Evolutionary conservation across 2,329 filamentous ascomycete genomes (phyloP).

Genomic region (Diaporthe citriasiana): DNA sequence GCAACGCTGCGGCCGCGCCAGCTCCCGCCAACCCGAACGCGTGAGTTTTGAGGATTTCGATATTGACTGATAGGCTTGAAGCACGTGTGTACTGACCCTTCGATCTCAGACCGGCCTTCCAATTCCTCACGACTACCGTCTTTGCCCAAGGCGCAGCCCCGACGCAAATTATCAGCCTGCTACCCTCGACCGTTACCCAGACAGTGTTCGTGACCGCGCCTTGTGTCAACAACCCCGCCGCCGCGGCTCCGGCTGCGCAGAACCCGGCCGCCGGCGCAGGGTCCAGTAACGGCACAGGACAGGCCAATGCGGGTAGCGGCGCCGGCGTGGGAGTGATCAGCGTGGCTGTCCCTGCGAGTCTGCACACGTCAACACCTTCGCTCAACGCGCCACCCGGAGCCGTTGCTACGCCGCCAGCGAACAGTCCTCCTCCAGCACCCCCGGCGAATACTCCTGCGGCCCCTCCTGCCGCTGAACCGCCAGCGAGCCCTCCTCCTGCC

Average conservation of each 20-base stretch:
- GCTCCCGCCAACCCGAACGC: slow-evolving; percentile 41
- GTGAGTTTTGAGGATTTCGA: slow-evolving; percentile 17
- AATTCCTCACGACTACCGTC: slow-evolving; percentile 55
- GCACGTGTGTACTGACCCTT: neutral
- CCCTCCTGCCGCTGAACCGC: neutral
- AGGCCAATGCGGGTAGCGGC: slow-evolving; percentile 10
- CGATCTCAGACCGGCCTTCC: slow-evolving; percentile 36
- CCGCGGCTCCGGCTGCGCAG: slow-evolving; percentile 40
- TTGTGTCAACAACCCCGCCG: slow-evolving; percentile 40
- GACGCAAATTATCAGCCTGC: slow-evolving; percentile 56
- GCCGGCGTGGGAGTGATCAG: slow-evolving; percentile 44
- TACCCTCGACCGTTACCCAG: slow-evolving; percentile 49
- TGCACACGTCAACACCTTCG: slow-evolving; percentile 40
- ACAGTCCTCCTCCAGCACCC: slow-evolving; percentile 1
- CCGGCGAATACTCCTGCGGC: neutral
- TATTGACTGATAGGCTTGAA: neutral
- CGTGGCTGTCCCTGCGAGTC: slow-evolving; percentile 42
- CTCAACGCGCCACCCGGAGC: slow-evolving; percentile 20
- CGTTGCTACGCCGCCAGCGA: slow-evolving; percentile 6
- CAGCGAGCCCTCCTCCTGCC: neutral
- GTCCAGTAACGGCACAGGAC: slow-evolving; percentile 18
- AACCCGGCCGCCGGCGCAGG: slow-evolving; percentile 28
- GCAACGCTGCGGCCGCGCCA: slow-evolving; percentile 38
- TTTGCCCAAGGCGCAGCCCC: slow-evolving; percentile 48
- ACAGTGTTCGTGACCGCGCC: slow-evolving; percentile 47